phyloP scores from a whole-genome alignment of 345 rosid genomes.

The Salix koriyanagi region DNA sequence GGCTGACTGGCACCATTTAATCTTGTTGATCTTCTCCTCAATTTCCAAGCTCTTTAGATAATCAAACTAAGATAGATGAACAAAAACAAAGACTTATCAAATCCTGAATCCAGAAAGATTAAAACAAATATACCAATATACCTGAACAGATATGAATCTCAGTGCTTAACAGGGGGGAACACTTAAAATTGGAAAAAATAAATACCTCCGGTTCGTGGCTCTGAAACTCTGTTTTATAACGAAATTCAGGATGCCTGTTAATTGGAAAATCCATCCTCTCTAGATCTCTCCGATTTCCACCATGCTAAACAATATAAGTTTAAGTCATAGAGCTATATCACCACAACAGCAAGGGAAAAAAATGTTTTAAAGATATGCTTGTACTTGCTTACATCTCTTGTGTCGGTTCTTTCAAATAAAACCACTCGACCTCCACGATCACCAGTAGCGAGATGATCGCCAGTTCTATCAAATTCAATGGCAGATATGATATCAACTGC shows the following conservation, averaged over 20 bases:
- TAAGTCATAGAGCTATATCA: constrained; percentile 13
- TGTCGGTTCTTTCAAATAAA: constrained; percentile 80
- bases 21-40: constrained; percentile 95
- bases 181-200: not conserved
- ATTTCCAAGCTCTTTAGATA: constrained; percentile 97
- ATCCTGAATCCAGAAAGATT: not conserved
- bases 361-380: not conserved
- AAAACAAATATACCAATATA: not conserved
- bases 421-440: constrained; percentile 98
- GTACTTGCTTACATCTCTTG: constrained; percentile 50
- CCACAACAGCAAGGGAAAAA: not conserved
- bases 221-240: constrained; percentile 89
- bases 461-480: constrained; percentile 75
- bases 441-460: constrained; percentile 87
- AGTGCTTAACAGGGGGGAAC: not conserved
- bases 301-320: constrained; percentile 41
- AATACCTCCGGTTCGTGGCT: constrained; percentile 95
- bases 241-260: constrained; percentile 70
- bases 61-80: constrained; percentile 58
- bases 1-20: constrained; percentile 89
- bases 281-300: constrained; percentile 56
- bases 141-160: not conserved
- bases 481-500: constrained; percentile 94
- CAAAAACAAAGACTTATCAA: constrained; percentile 12
- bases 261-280: constrained; percentile 59